Conservation (phyloP, 2,329 filamentous ascomycete genomes). For the Hymenoscyphus infarciens region DNA sequence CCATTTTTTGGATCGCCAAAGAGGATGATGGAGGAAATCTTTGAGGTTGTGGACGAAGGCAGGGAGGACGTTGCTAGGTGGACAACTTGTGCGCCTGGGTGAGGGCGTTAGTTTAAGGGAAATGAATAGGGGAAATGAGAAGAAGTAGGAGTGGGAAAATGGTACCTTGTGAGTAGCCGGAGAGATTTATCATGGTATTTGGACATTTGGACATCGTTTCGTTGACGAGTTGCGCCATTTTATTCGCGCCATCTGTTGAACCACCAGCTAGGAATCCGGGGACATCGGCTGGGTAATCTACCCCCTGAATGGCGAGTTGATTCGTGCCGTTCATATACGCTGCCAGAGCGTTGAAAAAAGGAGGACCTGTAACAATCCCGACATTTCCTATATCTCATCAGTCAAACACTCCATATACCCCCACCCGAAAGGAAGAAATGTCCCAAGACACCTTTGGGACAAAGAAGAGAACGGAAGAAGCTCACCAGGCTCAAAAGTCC, state of each 20-base stretch:
- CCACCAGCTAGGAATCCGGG: conserved; percentile 46
- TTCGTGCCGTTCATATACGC: conserved; percentile 39
- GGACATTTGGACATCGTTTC: conserved; percentile 24
- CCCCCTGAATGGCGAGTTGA: conserved; percentile 50
- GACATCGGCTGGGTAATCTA: conserved; percentile 48
- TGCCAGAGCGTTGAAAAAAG: conserved; percentile 29
- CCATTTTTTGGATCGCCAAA: conserved; percentile 33
- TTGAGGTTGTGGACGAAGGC: conserved; percentile 15
- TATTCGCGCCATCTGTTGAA: conserved; percentile 41
- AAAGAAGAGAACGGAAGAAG: not conserved
- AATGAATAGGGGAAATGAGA: too few species aligned
- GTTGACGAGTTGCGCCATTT: conserved; percentile 36
- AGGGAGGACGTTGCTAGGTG: conserved; percentile 25
- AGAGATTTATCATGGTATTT: conserved; percentile 24
- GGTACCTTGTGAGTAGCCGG: conserved; percentile 27
- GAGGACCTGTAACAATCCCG: conserved; percentile 29
- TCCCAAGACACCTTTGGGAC: too few species aligned
- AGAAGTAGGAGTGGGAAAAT: not conserved
- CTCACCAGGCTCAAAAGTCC: conserved; percentile 29
- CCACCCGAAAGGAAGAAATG: too few species aligned
- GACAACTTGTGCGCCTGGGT: conserved; percentile 28
- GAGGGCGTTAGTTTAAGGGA: too few species aligned
- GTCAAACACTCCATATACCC: not conserved
- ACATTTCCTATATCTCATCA: conserved; percentile 27
- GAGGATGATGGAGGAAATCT: conserved; percentile 25